phyloP scores from a whole-genome alignment of 179 eudicot genomes.

The Beta lomatogona region DNA sequence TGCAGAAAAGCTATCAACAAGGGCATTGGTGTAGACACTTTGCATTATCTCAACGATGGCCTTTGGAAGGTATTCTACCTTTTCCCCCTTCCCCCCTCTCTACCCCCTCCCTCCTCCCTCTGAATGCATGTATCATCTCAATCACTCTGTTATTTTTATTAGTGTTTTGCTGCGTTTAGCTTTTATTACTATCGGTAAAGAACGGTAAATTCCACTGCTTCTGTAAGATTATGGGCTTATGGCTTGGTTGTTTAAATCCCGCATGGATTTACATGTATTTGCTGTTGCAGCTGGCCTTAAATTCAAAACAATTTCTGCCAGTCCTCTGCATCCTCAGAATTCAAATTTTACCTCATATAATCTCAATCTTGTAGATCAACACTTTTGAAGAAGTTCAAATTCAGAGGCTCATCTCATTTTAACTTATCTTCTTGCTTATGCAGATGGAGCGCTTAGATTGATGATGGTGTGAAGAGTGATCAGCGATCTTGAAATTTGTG shows the following conservation, averaged over 20 bases:
- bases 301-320: too few relatives aligned
- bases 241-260: neutral
- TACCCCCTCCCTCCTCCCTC: neutral
- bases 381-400: neutral
- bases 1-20: conserved; percentile 90
- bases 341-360: neutral
- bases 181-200: neutral
- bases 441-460: conserved; percentile 67
- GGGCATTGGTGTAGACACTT: conserved; percentile 94
- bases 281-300: too few relatives aligned
- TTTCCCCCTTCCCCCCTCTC: too few relatives aligned
- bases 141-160: neutral
- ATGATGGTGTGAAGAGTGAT: conserved; percentile 5
- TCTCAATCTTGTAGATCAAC: neutral
- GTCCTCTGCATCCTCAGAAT: neutral
- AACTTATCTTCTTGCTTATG: conserved; percentile 11
- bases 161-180: neutral
- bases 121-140: neutral
- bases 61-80: conserved; percentile 85
- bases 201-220: neutral
- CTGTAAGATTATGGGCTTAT: neutral
- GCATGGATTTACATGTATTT: neutral
- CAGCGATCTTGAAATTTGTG: neutral
- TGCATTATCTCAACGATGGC: conserved; percentile 97
- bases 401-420: neutral